Percentiles rank a stretch among this genome's conserved stretches.
phyloP scores from a whole-genome alignment of 352 stramenopile species.

The Globisporangium nodosum region DNA sequence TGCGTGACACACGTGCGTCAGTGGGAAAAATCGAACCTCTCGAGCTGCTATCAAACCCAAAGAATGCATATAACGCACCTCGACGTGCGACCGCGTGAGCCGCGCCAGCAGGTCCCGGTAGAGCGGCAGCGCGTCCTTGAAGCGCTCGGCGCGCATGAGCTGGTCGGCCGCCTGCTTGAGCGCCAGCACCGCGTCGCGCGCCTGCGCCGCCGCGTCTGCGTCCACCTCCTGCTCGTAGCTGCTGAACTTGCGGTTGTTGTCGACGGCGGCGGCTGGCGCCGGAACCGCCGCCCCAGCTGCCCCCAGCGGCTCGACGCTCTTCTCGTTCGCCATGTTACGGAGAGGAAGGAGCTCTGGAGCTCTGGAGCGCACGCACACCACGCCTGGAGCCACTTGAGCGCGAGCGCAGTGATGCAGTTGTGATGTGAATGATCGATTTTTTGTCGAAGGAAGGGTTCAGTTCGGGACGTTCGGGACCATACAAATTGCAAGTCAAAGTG shows the following conservation, averaged over 20 bases:
- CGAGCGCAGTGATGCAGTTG: constrained; percentile 7
- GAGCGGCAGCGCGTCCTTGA: constrained; percentile 46
- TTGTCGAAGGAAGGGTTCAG: neutral
- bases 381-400: neutral
- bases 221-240: constrained; percentile 17
- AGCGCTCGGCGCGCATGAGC: constrained; percentile 42
- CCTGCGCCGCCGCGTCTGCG: constrained; percentile 41
- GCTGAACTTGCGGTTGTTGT: constrained; percentile 9
- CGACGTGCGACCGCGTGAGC: constrained; percentile 60
- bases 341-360: neutral
- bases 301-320: constrained; percentile 15
- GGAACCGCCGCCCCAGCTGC: neutral
- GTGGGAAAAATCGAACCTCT: too few relatives aligned
- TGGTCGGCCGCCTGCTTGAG: constrained; percentile 68
- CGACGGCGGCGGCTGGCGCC: neutral
- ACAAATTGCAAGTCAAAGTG: neutral
- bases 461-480: constrained; percentile 9
- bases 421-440: constrained; percentile 9
- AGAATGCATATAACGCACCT: constrained; percentile 17
- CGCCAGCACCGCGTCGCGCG: constrained; percentile 24
- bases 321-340: constrained; percentile 22
- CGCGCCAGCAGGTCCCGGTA: constrained; percentile 73
- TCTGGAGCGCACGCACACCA: too few relatives aligned
- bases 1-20: constrained; percentile 13
- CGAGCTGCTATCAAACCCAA: too few relatives aligned